Evolutionary conservation across 2,329 filamentous ascomycete species (phyloP), one percentile per base, ranked within the genome.

Genomic region (Atkinsonella texensis): DNA sequence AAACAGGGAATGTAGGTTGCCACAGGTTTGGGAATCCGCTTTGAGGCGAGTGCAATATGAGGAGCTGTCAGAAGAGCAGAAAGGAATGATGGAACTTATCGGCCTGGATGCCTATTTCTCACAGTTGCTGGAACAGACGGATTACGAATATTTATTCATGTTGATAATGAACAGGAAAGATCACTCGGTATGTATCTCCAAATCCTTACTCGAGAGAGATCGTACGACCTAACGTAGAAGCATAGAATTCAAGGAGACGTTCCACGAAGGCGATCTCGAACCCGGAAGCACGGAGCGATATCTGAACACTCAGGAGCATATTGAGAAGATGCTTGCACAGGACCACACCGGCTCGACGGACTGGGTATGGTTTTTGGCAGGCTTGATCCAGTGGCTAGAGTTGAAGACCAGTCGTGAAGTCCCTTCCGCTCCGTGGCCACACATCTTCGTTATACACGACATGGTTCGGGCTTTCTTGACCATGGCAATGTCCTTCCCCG

Each of bases 401-500:
- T 39, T 63, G 0, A 54, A 54, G 1, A 56, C 55, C 10, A 54
- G 58, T 20, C 56, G 57, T 41, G 20, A 50, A 0, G 56, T 61
- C 20, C 58, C 58, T 0, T 7, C 39, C 1, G 52, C 51, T 0
- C 59, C 60, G 0, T 64, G 57, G 61, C 59, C 62, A 2, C 59
- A 63, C 40, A 43, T 48, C 3, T 64, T 64, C 28, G 56, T 64
- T 17, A 31, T 54, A 1, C 56, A 61, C 11, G 62, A 62, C 18
- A 20, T 64, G 12, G 56, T 63, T 0, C 49, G 47, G 10, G 62
- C 62, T 0, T 64, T 63, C 50, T 49, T 53, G 6, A 43, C 45
- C 17, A 49, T 60, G 40, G 60, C 59, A 18, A 63, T 64, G 57
- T 64, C 64, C 54, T 62, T 64, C 39, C 61, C 62, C 1, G 53